Evolutionary conservation across 2,329 filamentous ascomycete genomes (phyloP).

Genomic region (Sarocladiaceae sp.): DNA sequence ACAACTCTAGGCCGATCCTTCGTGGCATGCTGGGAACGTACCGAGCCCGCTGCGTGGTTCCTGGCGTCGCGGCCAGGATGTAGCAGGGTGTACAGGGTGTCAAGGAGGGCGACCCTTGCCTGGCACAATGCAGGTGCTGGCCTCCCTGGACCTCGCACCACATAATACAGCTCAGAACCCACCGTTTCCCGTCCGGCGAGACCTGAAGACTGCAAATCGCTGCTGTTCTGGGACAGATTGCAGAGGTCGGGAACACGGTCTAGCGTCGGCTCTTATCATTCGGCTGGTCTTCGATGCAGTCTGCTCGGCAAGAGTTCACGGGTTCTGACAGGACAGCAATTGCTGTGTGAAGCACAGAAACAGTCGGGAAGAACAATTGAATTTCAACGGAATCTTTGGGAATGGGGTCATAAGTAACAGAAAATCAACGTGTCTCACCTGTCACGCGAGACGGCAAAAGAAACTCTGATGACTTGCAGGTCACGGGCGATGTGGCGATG

Average conservation of each 20-base stretch:
- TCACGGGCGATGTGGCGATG: background rate
- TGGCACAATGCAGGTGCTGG: no score
- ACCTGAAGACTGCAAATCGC: background rate
- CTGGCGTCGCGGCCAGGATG: background rate
- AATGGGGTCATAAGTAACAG: no score
- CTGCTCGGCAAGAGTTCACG: background rate
- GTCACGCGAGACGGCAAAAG: background rate
- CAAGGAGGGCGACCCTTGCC: no score
- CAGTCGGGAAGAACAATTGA: no score
- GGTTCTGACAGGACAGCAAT: background rate
- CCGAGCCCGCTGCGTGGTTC: conserved; percentile 8
- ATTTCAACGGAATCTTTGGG: no score
- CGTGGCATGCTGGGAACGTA: conserved; percentile 6
- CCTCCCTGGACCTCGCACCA: no score
- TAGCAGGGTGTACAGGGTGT: no score
- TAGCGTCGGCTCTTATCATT: conserved; percentile 8
- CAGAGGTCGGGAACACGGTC: conserved; percentile 5
- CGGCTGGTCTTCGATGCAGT: background rate
- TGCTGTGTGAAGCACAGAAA: no score
- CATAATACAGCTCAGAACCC: no score
- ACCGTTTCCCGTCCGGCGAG: no score
- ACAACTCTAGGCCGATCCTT: conserved; percentile 1
- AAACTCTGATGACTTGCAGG: conserved; percentile 4
- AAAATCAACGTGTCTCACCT: background rate
- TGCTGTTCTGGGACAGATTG: background rate